Evolutionary conservation across 202 grass and related monocot species (phyloP).

Genomic region (Cymbopogon flexuosus): DNA sequence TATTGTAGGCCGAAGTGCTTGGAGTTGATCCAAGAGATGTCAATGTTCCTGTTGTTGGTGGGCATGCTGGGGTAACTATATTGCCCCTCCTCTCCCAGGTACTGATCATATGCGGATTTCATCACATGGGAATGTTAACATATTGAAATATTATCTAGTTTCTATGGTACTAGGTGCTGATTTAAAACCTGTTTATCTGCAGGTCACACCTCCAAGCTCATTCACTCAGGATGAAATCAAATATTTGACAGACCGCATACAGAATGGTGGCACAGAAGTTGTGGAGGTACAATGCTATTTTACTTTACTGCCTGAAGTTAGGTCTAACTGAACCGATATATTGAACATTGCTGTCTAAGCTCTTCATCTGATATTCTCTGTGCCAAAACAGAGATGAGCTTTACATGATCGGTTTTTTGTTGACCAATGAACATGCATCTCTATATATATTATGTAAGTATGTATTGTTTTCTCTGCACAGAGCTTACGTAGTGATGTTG

Average conservation of each 20-base stretch:
- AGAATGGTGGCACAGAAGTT: conserved; percentile 98
- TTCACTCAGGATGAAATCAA: conserved; percentile 77
- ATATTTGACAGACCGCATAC: conserved; percentile 84
- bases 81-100: conserved; percentile 94
- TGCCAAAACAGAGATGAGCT: neutral
- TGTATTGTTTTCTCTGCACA: neutral
- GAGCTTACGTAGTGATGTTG: neutral
- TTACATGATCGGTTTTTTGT: neutral
- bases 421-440: neutral
- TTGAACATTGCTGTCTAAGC: neutral
- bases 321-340: neutral
- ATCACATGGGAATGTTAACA: neutral
- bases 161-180: neutral
- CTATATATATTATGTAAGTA: neutral
- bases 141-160: conserved; percentile 18
- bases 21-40: conserved; percentile 86
- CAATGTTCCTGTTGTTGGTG: conserved; percentile 89
- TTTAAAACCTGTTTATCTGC: conserved; percentile 9
- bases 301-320: neutral
- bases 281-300: conserved; percentile 70
- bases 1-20: conserved; percentile 80
- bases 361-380: neutral
- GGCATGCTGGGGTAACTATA: conserved; percentile 93
- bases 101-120: neutral
- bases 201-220: conserved; percentile 82